Conservation (phyloP, 2,329 filamentous ascomycete species). For the Botrytis fabae region DNA sequence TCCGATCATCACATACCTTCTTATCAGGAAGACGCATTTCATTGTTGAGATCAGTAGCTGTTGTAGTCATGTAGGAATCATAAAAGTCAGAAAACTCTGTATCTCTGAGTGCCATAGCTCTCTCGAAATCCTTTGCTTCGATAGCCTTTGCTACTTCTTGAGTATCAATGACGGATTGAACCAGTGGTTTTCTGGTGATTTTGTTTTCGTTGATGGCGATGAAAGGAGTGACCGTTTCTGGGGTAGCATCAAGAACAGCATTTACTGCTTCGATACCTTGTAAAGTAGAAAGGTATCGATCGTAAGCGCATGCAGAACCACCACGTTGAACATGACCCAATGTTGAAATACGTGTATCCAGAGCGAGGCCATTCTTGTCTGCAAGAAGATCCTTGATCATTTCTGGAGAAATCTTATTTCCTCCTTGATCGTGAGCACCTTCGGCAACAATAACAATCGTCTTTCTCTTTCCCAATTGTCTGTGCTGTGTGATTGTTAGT, state of each 20-base stretch:
- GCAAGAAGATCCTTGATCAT: constrained; percentile 90
- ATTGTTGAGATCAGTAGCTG: constrained; percentile 71
- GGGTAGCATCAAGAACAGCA: constrained; percentile 84
- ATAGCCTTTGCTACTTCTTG: constrained; percentile 83
- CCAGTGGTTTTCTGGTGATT: constrained; percentile 84
- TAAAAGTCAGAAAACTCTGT: constrained; percentile 94
- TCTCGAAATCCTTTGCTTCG: constrained; percentile 78
- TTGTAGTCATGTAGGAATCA: constrained; percentile 86
- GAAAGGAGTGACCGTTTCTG: constrained; percentile 87
- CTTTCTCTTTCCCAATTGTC: constrained; percentile 86
- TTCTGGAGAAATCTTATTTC: constrained; percentile 78
- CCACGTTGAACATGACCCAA: constrained; percentile 97
- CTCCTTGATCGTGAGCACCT: constrained; percentile 80
- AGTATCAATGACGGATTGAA: constrained; percentile 85
- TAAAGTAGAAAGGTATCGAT: constrained; percentile 87
- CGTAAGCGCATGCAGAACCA: constrained; percentile 88
- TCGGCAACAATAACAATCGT: constrained; percentile 98
- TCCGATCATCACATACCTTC: constrained; percentile 55
- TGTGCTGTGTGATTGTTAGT: constrained; percentile 59
- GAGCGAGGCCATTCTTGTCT: constrained; percentile 68
- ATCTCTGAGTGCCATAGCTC: constrained; percentile 84
- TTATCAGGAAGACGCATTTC: constrained; percentile 66
- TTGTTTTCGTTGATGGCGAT: constrained; percentile 98
- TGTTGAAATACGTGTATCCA: constrained; percentile 93
- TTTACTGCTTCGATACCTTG: constrained; percentile 94